Percentiles rank a stretch among this genome's conserved stretches.
phyloP scores from a whole-genome alignment of 2,329 filamentous ascomycete genomes.

The Rhynchosporium secalis region DNA sequence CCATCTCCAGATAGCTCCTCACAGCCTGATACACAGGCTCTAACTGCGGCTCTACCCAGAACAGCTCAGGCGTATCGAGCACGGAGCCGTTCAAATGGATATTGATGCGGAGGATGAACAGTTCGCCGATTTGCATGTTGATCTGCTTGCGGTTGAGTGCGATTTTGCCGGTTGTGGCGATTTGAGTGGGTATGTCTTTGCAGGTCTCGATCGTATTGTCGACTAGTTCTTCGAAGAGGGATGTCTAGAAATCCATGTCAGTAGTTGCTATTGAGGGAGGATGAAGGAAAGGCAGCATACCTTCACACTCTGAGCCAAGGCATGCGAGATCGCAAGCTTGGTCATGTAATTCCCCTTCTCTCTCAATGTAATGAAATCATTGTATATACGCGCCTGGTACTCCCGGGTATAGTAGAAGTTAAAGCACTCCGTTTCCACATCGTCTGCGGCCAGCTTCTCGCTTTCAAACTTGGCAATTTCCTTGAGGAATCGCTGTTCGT shows the following conservation, averaged over 20 bases:
- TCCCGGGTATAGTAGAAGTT: slow-evolving; percentile 99
- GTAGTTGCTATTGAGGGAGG: neutral
- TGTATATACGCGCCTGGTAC: slow-evolving; percentile 98
- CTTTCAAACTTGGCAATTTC: slow-evolving; percentile 93
- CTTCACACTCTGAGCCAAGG: slow-evolving; percentile 93
- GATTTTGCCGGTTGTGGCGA: slow-evolving; percentile 90
- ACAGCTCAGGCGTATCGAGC: slow-evolving; percentile 92
- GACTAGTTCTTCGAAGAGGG: slow-evolving; percentile 92
- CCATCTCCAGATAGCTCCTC: slow-evolving; percentile 95
- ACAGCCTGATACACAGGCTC: slow-evolving; percentile 97
- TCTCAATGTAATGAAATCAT: slow-evolving; percentile 94
- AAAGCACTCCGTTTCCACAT: slow-evolving; percentile 95
- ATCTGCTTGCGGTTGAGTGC: slow-evolving; percentile 85
- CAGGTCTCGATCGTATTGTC: slow-evolving; percentile 91
- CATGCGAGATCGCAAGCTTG: slow-evolving; percentile 94
- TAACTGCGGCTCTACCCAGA: slow-evolving; percentile 97
- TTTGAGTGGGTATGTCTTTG: slow-evolving; percentile 89
- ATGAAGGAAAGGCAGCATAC: slow-evolving; percentile 43
- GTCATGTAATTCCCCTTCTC: slow-evolving; percentile 98
- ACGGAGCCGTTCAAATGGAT: slow-evolving; percentile 97
- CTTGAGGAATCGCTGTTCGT: slow-evolving; percentile 89
- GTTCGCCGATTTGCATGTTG: slow-evolving; percentile 99
- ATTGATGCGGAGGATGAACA: slow-evolving; percentile 96
- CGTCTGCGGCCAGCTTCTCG: slow-evolving; percentile 83
- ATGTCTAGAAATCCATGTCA: slow-evolving; percentile 59